These are phyloP conservation scores for Penicillium pulvis DNA, from an alignment of 495 filamentous ascomycete species.

Conservation along the genomic window DNA sequence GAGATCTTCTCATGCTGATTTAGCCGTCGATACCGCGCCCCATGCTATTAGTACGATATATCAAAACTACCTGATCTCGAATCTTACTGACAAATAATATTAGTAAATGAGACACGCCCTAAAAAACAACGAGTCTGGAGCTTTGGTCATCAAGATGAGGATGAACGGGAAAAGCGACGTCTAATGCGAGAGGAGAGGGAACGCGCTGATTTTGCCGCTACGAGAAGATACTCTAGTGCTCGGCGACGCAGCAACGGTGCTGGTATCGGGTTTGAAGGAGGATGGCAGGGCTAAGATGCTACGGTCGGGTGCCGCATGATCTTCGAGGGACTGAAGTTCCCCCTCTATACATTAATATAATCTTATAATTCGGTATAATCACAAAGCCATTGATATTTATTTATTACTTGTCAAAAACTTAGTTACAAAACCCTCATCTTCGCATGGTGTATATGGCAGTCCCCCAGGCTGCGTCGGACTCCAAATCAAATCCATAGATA, in stretches of 20 bases:
- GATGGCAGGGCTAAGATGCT: slow-evolving; percentile 7
- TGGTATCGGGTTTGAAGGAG: slow-evolving; percentile 11
- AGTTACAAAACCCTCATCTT: not conserved
- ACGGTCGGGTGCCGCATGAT: no score
- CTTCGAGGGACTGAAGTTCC: no score
- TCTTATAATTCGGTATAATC: not conserved
- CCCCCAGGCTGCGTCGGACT: no score
- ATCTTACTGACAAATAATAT: not conserved
- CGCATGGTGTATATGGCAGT: not conserved
- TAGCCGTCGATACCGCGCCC: not conserved
- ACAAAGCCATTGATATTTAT: not conserved
- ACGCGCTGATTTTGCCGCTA: slow-evolving; percentile 5
- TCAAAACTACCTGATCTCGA: not conserved
- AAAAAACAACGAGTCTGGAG: slow-evolving; percentile 6
- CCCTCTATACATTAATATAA: no score
- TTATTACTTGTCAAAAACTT: not conserved
- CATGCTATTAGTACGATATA: not conserved
- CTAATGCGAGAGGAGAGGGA: slow-evolving; percentile 8
- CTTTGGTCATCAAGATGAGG: slow-evolving; percentile 5
- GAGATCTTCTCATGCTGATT: not conserved
- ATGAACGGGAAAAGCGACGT: slow-evolving; percentile 1
- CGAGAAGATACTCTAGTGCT: slow-evolving; percentile 8
- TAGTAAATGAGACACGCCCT: not conserved
- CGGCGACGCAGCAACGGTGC: slow-evolving; percentile 7
- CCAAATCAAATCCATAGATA: no score